Conservation (phyloP, 495 filamentous ascomycete species). For the Copromyces sp. region DNA sequence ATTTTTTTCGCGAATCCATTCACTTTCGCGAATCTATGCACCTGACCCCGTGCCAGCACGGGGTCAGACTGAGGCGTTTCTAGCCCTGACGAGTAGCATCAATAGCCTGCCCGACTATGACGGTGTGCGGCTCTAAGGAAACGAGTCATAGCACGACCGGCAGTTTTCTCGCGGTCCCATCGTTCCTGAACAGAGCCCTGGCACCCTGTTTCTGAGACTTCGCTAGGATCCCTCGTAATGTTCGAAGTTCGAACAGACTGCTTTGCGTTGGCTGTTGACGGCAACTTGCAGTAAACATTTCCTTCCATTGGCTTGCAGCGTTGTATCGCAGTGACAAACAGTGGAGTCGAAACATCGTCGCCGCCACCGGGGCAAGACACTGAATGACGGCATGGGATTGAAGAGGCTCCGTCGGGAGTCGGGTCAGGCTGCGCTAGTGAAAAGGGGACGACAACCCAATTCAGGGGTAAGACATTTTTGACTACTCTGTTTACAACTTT, state of each 20-base stretch:
- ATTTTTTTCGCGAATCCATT: too few species aligned
- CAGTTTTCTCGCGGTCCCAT: neutral
- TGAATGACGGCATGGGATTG: neutral
- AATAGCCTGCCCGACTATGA: neutral
- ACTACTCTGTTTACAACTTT: too few species aligned
- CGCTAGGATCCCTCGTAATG: too few species aligned
- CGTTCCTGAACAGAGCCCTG: neutral
- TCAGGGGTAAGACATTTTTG: neutral
- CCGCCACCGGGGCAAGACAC: neutral
- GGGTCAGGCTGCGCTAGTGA: neutral
- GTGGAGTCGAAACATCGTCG: neutral
- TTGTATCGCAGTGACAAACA: neutral
- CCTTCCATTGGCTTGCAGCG: neutral
- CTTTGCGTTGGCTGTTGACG: neutral
- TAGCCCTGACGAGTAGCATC: too few species aligned
- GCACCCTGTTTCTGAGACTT: too few species aligned
- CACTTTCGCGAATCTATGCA: too few species aligned
- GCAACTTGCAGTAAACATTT: neutral
- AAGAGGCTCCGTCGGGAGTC: neutral
- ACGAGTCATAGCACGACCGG: neutral
- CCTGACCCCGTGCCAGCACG: too few species aligned
- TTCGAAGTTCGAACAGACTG: neutral
- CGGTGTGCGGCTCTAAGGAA: neutral
- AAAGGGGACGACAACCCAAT: neutral
- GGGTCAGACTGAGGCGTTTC: too few species aligned